Evolutionary conservation across 2,329 filamentous ascomycete genomes (phyloP), one percentile per base, ranked within the genome.

Genomic region (Alternaria alternata): DNA sequence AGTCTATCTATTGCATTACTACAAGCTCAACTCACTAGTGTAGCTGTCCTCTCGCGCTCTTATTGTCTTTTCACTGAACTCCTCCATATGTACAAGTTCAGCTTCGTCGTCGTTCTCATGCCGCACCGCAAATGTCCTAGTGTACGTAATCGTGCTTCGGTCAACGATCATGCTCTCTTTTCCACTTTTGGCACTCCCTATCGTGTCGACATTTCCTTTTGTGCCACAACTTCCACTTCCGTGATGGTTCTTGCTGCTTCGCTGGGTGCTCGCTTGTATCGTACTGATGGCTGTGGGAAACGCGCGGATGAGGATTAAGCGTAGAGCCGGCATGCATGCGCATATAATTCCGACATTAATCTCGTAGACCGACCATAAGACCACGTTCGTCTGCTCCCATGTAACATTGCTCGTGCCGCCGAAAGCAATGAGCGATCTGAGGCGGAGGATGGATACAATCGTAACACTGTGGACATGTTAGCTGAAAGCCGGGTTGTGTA

Each of bases 361-460:
- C 42, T 69, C 67, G 51, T 68, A 55, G 12, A 55, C 60, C 2
- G 65, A 68, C 67, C 67, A 69, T 16, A 60, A 18, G 22, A 56
- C 60, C 4, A 62, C 44, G 20, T 58, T 57, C 7, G 53, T 34
- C 76, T 67, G 61, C 26, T 78, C 77, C 69, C 73, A 77, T 20
- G 67, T 72, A 9, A 78, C 59, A 62, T 82, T 81, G 0, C 66
- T 47, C 2, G 79, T 79, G 9, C 68, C 74, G 11, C 75, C 75
- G 57, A 82, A 82, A 38, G 72, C 57, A 47, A 82, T 72, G 14
- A 82, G 70, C 3, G 78, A 78, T 9, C 74, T 70, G 5, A 82
- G 68, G 5, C 80, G 78, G 24, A 82, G 62, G 38, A 78, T 73
- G 49, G 79, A 81, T 24, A 81, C 71, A 14, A 82, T 62, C 3